Conservation (phyloP, 441 rosid species). For the Capsella rubella region DNA sequence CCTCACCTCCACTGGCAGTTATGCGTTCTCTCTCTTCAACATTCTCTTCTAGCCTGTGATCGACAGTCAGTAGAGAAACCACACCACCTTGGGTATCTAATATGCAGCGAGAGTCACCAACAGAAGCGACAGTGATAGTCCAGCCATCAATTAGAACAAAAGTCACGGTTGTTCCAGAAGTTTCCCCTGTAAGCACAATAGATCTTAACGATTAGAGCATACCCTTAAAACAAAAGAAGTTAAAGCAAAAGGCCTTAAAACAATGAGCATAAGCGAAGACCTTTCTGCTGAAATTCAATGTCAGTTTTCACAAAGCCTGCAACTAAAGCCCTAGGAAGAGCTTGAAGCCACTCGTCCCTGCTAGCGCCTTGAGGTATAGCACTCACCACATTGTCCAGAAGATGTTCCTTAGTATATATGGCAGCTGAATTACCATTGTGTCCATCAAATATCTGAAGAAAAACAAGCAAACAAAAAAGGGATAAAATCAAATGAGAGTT, state of each 20-base stretch:
- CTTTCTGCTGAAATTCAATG: constrained; percentile 95
- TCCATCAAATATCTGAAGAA: constrained; percentile 85
- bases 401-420: constrained; percentile 83
- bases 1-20: constrained; percentile 99
- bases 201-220: constrained; percentile 36
- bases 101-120: constrained; percentile 98
- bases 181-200: constrained; percentile 71
- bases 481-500: constrained; percentile 5
- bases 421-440: constrained; percentile 99
- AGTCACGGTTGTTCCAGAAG: constrained; percentile 98
- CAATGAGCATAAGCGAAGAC: constrained; percentile 42
- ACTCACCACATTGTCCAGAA: constrained; percentile 79
- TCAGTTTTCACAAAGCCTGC: constrained; percentile 99
- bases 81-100: constrained; percentile 93
- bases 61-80: constrained; percentile 92
- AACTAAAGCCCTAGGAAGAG: constrained; percentile 93
- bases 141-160: constrained; percentile 95
- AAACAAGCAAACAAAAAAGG: constrained; percentile 13
- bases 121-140: constrained; percentile 98
- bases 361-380: constrained; percentile 80
- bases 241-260: constrained; percentile 18
- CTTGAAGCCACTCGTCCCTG: constrained; percentile 96
- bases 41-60: constrained; percentile 97
- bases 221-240: background rate
- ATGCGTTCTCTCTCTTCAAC: constrained; percentile 97